These are phyloP conservation scores for Conticribra weissflogii DNA, from an alignment of 108 stramenopile genomes.

Conservation along the genomic window DNA sequence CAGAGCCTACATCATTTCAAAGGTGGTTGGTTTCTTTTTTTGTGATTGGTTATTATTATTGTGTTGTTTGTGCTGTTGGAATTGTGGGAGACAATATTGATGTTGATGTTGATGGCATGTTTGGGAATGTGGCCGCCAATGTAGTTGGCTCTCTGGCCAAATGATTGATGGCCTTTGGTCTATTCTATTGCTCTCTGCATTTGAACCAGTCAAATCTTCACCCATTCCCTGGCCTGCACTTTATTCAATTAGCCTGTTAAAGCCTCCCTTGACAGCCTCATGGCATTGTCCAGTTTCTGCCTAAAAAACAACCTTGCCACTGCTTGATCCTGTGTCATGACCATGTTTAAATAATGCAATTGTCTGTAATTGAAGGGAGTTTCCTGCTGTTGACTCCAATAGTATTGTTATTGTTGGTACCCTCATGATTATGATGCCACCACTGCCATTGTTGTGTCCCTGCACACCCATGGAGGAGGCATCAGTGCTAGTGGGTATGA, in stretches of 20 bases:
- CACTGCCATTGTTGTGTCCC: slow-evolving; percentile 14
- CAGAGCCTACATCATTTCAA: slow-evolving; percentile 72
- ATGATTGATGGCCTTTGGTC: slow-evolving; percentile 59
- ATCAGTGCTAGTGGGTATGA: slow-evolving; percentile 34
- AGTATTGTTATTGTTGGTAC: too few relatives aligned
- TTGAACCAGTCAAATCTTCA: slow-evolving; percentile 19
- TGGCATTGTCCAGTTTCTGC: slow-evolving; percentile 36
- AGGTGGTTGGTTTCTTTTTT: slow-evolving; percentile 45
- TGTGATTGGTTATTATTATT: neutral
- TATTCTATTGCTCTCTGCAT: slow-evolving; percentile 23
- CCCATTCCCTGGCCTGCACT: slow-evolving; percentile 42
- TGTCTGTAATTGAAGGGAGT: slow-evolving; percentile 81
- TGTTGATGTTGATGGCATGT: neutral
- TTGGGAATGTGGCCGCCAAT: neutral
- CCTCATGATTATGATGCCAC: too few relatives aligned
- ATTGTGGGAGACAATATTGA: neutral
- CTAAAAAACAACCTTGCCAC: slow-evolving; percentile 63
- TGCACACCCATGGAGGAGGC: slow-evolving; percentile 30
- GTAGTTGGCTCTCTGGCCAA: slow-evolving; percentile 10
- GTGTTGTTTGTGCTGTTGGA: slow-evolving; percentile 16
- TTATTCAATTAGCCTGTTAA: slow-evolving; percentile 54
- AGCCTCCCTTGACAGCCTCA: slow-evolving; percentile 49
- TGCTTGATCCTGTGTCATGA: slow-evolving; percentile 62
- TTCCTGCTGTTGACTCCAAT: slow-evolving; percentile 32
- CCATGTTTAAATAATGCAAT: slow-evolving; percentile 71